phyloP scores from a whole-genome alignment of 140 eudicot genomes.

The Bidens hawaiensis region DNA sequence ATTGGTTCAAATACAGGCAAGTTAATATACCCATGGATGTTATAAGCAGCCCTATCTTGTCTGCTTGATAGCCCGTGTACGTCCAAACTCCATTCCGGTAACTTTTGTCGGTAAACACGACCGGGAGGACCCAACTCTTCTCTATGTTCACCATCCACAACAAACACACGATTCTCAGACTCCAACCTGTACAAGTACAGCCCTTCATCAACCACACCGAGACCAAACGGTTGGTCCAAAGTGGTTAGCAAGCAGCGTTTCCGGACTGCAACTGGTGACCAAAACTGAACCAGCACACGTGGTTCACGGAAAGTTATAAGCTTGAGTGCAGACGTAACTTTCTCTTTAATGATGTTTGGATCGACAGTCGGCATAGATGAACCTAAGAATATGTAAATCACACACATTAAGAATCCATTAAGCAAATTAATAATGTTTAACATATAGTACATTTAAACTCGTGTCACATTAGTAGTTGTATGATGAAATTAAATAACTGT shows the following conservation, averaged over 20 bases:
- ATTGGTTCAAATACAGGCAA: conserved; percentile 31
- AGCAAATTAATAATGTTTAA: too few species aligned
- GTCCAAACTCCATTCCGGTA: conserved; percentile 24
- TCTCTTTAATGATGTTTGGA: conserved; percentile 1
- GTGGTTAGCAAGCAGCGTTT: conserved; percentile 19
- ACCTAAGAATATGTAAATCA: not conserved
- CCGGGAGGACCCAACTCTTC: conserved; percentile 22
- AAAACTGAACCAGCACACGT: conserved; percentile 18
- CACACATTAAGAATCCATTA: not conserved
- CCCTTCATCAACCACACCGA: conserved; percentile 16
- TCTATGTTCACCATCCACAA: conserved; percentile 8
- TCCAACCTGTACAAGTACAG: conserved; percentile 25
- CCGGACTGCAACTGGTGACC: conserved; percentile 12
- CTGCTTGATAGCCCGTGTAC: not conserved
- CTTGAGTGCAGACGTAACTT: conserved; percentile 1
- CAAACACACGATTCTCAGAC: conserved; percentile 4
- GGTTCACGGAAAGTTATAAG: conserved; percentile 1
- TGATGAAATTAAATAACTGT: too few species aligned
- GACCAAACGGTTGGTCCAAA: conserved; percentile 30
- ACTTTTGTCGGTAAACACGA: conserved; percentile 20
- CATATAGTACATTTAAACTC: too few species aligned
- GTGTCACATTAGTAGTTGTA: not conserved
- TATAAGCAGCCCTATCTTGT: conserved; percentile 14
- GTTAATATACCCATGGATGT: conserved; percentile 12
- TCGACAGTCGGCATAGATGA: not conserved